Percentiles rank a stretch among this genome's conserved stretches.
These are phyloP conservation scores for Boletus sensibilis DNA, from an alignment of 768 basidiomycete genomes.

Conservation along the genomic window DNA sequence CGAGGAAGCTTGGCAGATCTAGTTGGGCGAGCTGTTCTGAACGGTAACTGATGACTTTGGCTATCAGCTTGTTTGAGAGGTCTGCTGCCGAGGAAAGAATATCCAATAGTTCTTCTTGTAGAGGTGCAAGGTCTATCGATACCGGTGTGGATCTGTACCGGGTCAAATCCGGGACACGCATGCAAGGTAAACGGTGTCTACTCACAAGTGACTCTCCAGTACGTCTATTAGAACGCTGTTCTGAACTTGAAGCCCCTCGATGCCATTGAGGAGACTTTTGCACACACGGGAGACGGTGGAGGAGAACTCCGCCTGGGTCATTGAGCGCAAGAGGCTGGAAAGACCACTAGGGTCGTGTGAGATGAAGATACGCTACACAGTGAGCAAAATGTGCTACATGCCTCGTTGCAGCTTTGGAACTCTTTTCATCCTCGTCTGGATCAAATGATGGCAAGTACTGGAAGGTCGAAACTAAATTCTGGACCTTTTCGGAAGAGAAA, in stretches of 20 bases:
- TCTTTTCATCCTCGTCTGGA: constrained; percentile 49
- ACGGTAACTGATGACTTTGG: constrained; percentile 74
- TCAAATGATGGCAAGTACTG: constrained; percentile 64
- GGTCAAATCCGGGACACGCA: constrained; percentile 1
- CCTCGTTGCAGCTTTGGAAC: constrained; percentile 32
- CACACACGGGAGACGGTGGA: constrained; percentile 61
- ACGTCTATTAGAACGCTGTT: constrained; percentile 56
- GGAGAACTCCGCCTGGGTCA: constrained; percentile 71
- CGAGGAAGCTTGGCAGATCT: constrained; percentile 69
- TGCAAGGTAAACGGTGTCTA: background rate
- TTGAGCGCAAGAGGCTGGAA: constrained; percentile 56
- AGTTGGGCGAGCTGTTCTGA: constrained; percentile 78
- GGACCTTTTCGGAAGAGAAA: background rate
- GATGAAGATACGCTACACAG: background rate
- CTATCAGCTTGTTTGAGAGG: constrained; percentile 77
- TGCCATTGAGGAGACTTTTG: constrained; percentile 55
- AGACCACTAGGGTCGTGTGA: constrained; percentile 32
- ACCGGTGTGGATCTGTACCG: constrained; percentile 37
- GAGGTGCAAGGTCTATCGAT: constrained; percentile 42
- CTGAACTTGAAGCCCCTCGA: constrained; percentile 69
- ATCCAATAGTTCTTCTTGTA: constrained; percentile 71
- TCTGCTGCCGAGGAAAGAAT: constrained; percentile 80
- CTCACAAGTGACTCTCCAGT: constrained; percentile 48
- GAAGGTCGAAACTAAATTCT: background rate
- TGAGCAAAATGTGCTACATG: constrained; percentile 7